A percentile compares a stretch with the other conserved stretches of the same genome.
phyloP scores from a whole-genome alignment of 768 basidiomycete genomes.

The Mycena epipterygia region DNA sequence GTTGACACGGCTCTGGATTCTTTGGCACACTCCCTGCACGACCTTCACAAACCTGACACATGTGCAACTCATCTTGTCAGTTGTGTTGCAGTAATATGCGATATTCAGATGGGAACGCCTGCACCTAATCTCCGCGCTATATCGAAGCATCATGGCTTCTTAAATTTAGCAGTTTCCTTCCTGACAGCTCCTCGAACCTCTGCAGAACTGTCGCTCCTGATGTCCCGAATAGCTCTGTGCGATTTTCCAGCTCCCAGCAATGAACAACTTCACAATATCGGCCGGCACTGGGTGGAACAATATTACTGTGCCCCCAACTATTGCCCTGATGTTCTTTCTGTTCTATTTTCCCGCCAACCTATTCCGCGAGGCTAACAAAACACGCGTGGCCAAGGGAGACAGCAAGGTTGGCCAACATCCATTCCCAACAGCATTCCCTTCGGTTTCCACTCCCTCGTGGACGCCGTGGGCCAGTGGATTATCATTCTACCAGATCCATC shows the following conservation, averaged over 20 bases:
- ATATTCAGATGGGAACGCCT: not conserved
- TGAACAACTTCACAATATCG: not conserved
- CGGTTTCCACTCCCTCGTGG: not conserved
- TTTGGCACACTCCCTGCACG: not conserved
- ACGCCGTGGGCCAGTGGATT: not conserved
- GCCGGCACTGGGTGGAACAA: not conserved
- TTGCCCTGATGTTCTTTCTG: not conserved
- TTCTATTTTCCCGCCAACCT: not conserved
- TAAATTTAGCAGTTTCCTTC: not conserved
- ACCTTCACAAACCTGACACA: not conserved
- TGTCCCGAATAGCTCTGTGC: not conserved
- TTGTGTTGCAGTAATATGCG: not conserved
- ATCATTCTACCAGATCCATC: not conserved
- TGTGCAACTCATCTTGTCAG: slow-evolving; percentile 8
- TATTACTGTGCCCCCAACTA: not conserved
- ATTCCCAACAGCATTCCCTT: not conserved
- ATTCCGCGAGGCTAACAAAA: not conserved
- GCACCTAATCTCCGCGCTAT: not conserved
- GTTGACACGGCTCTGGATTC: not conserved
- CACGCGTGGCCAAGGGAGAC: not conserved
- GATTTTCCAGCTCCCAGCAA: not conserved
- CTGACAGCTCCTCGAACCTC: not conserved
- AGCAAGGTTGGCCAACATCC: slow-evolving; percentile 1
- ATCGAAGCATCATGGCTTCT: not conserved
- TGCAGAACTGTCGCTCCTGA: not conserved